Percentiles rank a stretch among this genome's conserved stretches.
Evolutionary conservation across 176 grass and related monocot genomes (phyloP).

Genomic region (Ananas comosus): DNA sequence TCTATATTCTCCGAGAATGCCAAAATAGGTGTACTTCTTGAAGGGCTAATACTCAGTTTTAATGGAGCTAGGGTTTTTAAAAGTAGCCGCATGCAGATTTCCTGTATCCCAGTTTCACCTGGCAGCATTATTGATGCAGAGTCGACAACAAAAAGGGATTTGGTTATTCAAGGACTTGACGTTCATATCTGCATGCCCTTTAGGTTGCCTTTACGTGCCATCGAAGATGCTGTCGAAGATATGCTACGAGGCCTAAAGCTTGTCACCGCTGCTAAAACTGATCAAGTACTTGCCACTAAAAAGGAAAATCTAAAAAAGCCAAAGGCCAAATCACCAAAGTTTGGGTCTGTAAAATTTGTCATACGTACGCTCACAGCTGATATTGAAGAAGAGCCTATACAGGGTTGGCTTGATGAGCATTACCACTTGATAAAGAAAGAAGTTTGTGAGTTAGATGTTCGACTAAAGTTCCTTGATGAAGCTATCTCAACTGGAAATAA

Average conservation of each 20-base stretch:
- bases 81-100: conserved; percentile 87
- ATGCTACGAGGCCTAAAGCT: conserved; percentile 84
- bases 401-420: conserved; percentile 98
- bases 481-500: conserved; percentile 27
- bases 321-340: conserved; percentile 45
- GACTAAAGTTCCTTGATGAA: conserved; percentile 82
- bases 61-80: conserved; percentile 89
- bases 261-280: conserved; percentile 66
- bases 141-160: conserved; percentile 52
- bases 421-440: conserved; percentile 88
- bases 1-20: conserved; percentile 98
- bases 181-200: conserved; percentile 95
- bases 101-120: conserved; percentile 55
- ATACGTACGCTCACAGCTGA: conserved; percentile 75
- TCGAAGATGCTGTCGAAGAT: conserved; percentile 96
- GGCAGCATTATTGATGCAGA: conserved; percentile 51
- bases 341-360: conserved; percentile 86
- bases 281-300: conserved; percentile 42
- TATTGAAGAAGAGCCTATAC: conserved; percentile 97
- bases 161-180: conserved; percentile 88
- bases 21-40: conserved; percentile 83
- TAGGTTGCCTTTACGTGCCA: conserved; percentile 84
- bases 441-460: conserved; percentile 65
- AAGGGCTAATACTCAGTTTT: conserved; percentile 77
- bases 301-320: conserved; percentile 58